Conservation (phyloP, 1,284 basidiomycete genomes). For the Fomitopsis pinicola region DNA sequence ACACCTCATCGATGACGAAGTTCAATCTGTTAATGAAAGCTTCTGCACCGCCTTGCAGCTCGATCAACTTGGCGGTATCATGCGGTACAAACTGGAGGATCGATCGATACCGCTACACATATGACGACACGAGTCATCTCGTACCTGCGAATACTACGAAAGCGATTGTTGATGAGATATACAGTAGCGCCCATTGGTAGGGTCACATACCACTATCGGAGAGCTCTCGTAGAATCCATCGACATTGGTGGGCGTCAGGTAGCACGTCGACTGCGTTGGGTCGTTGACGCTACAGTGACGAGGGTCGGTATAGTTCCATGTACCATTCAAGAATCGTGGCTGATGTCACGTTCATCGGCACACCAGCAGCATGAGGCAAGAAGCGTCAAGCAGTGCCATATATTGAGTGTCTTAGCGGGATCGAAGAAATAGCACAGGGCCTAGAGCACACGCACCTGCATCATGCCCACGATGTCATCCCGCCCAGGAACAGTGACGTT, state of each 20-base stretch:
- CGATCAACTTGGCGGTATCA: conserved; percentile 55
- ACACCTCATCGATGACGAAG: conserved; percentile 49
- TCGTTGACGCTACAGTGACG: conserved; percentile 63
- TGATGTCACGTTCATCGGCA: conserved; percentile 16
- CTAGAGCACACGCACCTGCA: conserved; percentile 39
- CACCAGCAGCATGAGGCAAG: background rate
- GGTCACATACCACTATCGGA: conserved; percentile 47
- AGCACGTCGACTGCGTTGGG: conserved; percentile 52
- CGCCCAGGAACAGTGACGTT: conserved; percentile 46
- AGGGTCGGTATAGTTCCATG: conserved; percentile 62
- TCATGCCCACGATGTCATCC: conserved; percentile 39
- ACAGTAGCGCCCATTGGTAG: background rate
- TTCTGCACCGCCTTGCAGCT: conserved; percentile 51
- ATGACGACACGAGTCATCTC: conserved; percentile 2
- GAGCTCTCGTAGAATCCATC: conserved; percentile 68
- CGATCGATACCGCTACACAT: background rate
- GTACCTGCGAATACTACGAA: conserved; percentile 45
- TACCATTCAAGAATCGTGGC: conserved; percentile 56
- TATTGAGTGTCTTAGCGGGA: background rate
- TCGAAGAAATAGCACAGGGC: background rate
- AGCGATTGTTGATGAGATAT: background rate
- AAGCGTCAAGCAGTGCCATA: background rate
- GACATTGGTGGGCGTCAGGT: conserved; percentile 49
- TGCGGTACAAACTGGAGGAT: conserved; percentile 50
- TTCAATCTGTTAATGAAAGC: conserved; percentile 51